Conservation (phyloP, 1,284 basidiomycete species). For the Agaricales sp. region DNA sequence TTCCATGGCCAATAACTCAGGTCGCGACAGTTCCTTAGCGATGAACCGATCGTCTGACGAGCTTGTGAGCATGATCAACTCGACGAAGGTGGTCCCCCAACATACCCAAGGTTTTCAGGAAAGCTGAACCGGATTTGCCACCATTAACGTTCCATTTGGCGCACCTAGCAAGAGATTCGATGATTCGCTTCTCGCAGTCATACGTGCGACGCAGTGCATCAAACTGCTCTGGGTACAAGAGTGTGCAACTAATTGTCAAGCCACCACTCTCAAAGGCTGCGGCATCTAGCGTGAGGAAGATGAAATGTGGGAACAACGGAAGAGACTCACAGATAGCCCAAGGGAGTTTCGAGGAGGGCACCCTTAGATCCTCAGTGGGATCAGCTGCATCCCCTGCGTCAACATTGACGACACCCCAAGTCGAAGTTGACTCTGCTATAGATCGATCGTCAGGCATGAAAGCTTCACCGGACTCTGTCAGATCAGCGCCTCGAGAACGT, state of each 20-base stretch:
- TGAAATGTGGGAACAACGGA: neutral
- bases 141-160: constrained; percentile 95
- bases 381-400: constrained; percentile 54
- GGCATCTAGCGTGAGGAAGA: constrained; percentile 8
- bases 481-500: constrained; percentile 53
- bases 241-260: constrained; percentile 91
- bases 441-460: constrained; percentile 85
- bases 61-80: constrained; percentile 6
- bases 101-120: constrained; percentile 87
- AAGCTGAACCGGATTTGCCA: constrained; percentile 95
- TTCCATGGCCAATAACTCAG: constrained; percentile 92
- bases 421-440: constrained; percentile 70
- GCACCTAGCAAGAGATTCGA: constrained; percentile 90
- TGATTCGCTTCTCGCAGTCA: constrained; percentile 87
- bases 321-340: constrained; percentile 65
- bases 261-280: constrained; percentile 84
- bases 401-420: constrained; percentile 81
- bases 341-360: constrained; percentile 69
- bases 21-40: constrained; percentile 89
- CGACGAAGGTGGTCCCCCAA: neutral
- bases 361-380: constrained; percentile 65
- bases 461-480: constrained; percentile 60
- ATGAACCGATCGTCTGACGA: constrained; percentile 90
- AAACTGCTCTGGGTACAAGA: constrained; percentile 96
- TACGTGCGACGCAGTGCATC: constrained; percentile 89